Evolutionary conservation across 2,329 filamentous ascomycete species (phyloP), one percentile per base, ranked within the genome.

Genomic region (Clonostachys chloroleuca): DNA sequence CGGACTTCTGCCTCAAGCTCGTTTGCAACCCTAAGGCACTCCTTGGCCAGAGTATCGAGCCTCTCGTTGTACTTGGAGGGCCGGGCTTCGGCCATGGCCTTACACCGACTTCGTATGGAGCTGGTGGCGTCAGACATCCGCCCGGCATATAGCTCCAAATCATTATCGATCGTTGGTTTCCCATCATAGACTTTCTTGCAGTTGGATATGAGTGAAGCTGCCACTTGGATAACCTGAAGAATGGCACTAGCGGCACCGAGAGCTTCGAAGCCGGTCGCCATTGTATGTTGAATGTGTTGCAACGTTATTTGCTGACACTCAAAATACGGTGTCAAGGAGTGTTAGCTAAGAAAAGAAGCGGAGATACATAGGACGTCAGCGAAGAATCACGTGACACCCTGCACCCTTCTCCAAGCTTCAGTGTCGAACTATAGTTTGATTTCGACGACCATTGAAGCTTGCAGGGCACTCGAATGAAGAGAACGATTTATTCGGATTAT

Each of bases 111-210:
- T 39, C n/a, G 14, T n/a, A 39, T 12, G 14, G 14, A 12, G 14
- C 10, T n/a, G 3, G 36, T 18, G 36, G 36, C 12, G 14, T 39
- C 14, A 39, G 17, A 8, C 36, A 39, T 14, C 12, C 14, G 14
- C 14, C 14, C 17, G 1, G 36, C 36, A 7, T 39, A 18, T 8
- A 10, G 14, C 36, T 39, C 36, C 14, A 45, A 18, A 17, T 45
- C 17, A 12, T 14, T 3, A 76, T 83, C 47, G 77, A 75, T 44
- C 73, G 84, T 43, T 63, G 72, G 16, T 89, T 86, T 61, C 81
- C 81, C 50, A 5, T 52, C 43, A 43, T 59, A 59, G 7, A 59
- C 41, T 2, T 40, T 34, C 40, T 49, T 55, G 34, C 44, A 52
- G 12, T 58, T 34, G 3, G 33, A 24, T 13, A 55, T 41, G 2